Evolutionary conservation across 2,329 filamentous ascomycete species (phyloP).

Genomic region (Neospermospora avenae): DNA sequence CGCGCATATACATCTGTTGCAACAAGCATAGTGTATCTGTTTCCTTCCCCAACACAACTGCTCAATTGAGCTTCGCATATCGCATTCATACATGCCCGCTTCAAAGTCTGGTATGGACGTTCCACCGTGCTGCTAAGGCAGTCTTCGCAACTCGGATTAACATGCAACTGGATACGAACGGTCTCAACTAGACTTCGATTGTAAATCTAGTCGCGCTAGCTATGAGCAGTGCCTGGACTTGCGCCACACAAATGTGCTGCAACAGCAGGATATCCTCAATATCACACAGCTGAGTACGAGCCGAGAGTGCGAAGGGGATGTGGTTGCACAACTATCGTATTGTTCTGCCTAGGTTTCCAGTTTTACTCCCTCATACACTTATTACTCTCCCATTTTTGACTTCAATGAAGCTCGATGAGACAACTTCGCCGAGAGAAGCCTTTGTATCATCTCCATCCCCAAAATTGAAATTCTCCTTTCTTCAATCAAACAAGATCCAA

Average conservation of each 20-base stretch:
- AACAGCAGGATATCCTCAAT: neutral
- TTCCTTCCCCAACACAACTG: neutral
- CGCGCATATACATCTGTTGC: neutral
- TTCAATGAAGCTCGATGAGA: too few species aligned
- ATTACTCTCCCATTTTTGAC: neutral
- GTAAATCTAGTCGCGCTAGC: neutral
- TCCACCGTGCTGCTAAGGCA: neutral
- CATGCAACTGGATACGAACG: neutral
- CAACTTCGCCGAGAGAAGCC: too few species aligned
- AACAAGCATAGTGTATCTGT: neutral
- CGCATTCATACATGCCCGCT: neutral
- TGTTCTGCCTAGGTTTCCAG: neutral
- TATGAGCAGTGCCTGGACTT: neutral
- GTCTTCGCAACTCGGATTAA: neutral
- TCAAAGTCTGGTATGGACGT: neutral
- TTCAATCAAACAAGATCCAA: neutral
- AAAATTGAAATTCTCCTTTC: neutral
- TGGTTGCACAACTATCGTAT: constrained; percentile 1
- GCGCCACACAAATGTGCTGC: neutral
- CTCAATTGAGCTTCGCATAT: neutral
- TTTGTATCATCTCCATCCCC: neutral
- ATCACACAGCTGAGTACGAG: neutral
- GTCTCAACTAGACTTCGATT: too few species aligned
- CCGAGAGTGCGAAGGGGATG: neutral
- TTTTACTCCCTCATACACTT: neutral